Conservation (phyloP, 2,329 filamentous ascomycete species). For the Atkinsonella texensis region DNA sequence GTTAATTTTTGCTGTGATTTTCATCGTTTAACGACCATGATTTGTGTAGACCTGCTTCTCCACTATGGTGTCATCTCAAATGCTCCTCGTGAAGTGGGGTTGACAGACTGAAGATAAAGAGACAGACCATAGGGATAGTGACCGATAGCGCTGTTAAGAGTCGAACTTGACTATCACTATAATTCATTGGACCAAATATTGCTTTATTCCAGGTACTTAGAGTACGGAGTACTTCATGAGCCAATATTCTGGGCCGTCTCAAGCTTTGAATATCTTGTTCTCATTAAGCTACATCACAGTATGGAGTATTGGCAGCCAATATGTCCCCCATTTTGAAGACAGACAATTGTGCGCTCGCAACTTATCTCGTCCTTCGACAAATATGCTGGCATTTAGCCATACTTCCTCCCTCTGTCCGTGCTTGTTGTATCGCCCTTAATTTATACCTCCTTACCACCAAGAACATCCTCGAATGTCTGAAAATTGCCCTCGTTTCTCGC, state of each 20-base stretch:
- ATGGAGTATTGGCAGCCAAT: too few relatives aligned
- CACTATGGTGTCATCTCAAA: background rate
- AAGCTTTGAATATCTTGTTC: too few relatives aligned
- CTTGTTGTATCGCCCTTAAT: too few relatives aligned
- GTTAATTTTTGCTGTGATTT: background rate
- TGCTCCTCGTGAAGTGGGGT: background rate
- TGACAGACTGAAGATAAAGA: too few relatives aligned
- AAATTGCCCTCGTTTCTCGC: slow-evolving; percentile 34
- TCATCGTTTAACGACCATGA: background rate
- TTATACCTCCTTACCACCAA: slow-evolving; percentile 25
- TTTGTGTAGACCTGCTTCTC: background rate
- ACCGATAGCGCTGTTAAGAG: too few relatives aligned
- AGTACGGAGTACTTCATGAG: background rate
- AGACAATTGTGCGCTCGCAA: too few relatives aligned
- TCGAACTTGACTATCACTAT: too few relatives aligned
- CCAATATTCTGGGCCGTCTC: background rate
- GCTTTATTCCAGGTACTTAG: too few relatives aligned
- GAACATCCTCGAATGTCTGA: slow-evolving; percentile 32
- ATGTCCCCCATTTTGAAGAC: too few relatives aligned
- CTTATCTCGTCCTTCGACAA: background rate
- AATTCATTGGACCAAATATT: too few relatives aligned
- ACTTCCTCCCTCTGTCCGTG: background rate
- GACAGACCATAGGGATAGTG: too few relatives aligned
- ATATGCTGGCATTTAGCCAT: background rate
- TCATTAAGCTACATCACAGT: too few relatives aligned